Conservation (phyloP, 164 flowering plant genomes). For the Houttuynia cordata region DNA sequence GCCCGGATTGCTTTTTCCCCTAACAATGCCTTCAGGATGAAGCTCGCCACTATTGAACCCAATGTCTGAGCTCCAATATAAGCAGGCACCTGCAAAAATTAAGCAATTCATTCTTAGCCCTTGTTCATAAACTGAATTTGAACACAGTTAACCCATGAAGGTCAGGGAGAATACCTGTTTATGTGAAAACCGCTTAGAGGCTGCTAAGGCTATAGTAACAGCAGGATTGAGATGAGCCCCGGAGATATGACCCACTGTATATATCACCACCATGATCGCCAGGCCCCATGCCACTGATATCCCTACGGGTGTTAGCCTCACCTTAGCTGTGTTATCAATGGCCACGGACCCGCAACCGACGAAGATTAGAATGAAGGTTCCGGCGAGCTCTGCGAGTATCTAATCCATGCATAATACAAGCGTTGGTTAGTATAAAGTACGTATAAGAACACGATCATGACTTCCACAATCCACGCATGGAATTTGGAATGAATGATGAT, state of each 20-base stretch:
- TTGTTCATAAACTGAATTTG: too few relatives aligned
- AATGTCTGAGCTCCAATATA: constrained; percentile 27
- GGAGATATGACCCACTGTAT: constrained; percentile 40
- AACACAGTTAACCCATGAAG: neutral
- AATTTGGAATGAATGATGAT: too few relatives aligned
- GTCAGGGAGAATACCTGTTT: constrained; percentile 14
- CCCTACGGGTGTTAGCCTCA: constrained; percentile 15
- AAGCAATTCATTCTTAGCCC: neutral
- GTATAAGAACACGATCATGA: too few relatives aligned
- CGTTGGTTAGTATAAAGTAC: neutral
- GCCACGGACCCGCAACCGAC: constrained; percentile 32
- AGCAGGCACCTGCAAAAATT: constrained; percentile 24
- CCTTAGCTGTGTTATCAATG: constrained; percentile 5
- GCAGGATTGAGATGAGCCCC: constrained; percentile 58
- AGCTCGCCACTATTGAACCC: constrained; percentile 30
- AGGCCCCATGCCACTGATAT: constrained; percentile 30
- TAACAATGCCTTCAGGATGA: constrained; percentile 22
- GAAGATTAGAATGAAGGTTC: constrained; percentile 30
- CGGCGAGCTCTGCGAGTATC: constrained; percentile 33
- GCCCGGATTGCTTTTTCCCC: constrained; percentile 6
- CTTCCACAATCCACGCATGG: too few relatives aligned
- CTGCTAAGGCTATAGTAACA: constrained; percentile 41
- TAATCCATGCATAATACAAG: constrained; percentile 1
- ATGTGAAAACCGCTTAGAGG: constrained; percentile 22
- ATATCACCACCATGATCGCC: constrained; percentile 20